Conservation (phyloP, 192 early-diverging fungal genomes). For the Mortierella claussenii region DNA sequence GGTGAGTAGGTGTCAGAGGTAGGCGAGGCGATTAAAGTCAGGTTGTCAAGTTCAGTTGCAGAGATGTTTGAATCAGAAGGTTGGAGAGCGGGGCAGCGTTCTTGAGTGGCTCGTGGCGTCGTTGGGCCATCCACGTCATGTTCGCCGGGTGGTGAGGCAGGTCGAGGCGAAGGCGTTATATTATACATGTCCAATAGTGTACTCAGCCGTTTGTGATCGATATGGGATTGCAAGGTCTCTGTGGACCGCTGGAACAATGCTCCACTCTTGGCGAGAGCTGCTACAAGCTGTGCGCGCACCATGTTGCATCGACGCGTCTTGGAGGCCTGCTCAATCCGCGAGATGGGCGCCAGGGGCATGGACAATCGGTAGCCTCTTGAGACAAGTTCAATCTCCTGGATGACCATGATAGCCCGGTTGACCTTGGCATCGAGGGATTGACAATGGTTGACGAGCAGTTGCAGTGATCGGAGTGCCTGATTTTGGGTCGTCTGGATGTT, state of each 20-base stretch:
- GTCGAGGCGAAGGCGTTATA: slow-evolving; percentile 43
- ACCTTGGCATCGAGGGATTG: slow-evolving; percentile 61
- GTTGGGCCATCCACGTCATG: background rate
- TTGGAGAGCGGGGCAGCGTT: background rate
- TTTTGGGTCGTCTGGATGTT: slow-evolving; percentile 57
- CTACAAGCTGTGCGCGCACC: slow-evolving; percentile 58
- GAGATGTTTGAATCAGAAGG: background rate
- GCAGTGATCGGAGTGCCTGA: slow-evolving; percentile 54
- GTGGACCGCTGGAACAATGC: slow-evolving; percentile 59
- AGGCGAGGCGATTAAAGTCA: slow-evolving; percentile 28
- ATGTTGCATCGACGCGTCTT: slow-evolving; percentile 61
- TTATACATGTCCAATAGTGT: slow-evolving; percentile 66
- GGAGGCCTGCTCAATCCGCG: slow-evolving; percentile 68
- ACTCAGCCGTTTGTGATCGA: slow-evolving; percentile 51
- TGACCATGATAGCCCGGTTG: slow-evolving; percentile 62
- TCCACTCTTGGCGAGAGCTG: slow-evolving; percentile 54
- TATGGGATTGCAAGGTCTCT: slow-evolving; percentile 55
- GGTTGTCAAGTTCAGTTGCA: slow-evolving; percentile 7
- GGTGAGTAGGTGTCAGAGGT: slow-evolving; percentile 20
- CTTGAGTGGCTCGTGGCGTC: background rate
- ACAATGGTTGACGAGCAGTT: slow-evolving; percentile 57
- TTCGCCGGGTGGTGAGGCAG: slow-evolving; percentile 19
- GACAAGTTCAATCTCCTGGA: slow-evolving; percentile 73
- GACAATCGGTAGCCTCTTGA: slow-evolving; percentile 70
- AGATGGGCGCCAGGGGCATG: slow-evolving; percentile 66